A percentile compares a stretch with the other conserved stretches of the same genome.
Evolutionary conservation across 371 early-diverging fungal genomes (phyloP).

Genomic region (Homolaphlyctis polyrhiza): DNA sequence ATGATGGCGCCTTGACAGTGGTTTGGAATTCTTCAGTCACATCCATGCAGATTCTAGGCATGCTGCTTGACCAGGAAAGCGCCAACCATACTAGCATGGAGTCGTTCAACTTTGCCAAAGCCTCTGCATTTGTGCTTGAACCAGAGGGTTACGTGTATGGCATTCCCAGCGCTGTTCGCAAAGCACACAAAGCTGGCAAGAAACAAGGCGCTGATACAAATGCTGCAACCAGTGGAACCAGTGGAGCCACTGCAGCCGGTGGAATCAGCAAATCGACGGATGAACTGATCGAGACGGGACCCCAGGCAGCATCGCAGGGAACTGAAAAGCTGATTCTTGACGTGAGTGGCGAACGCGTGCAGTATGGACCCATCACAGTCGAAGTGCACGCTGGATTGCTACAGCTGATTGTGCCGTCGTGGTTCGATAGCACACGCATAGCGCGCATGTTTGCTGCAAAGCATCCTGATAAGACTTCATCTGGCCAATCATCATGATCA

Average conservation of each 20-base stretch:
- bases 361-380: conserved; percentile 39
- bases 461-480: no score
- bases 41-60: not conserved
- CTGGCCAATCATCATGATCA: no score
- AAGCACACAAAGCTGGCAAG: not conserved
- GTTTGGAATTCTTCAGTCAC: conserved; percentile 21
- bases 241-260: not conserved
- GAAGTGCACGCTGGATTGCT: conserved; percentile 43
- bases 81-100: conserved; percentile 13
- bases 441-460: no score
- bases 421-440: conserved; percentile 48
- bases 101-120: conserved; percentile 21
- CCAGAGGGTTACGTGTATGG: conserved; percentile 19
- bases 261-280: not conserved
- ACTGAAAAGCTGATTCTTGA: conserved; percentile 33
- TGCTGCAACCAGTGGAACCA: not conserved
- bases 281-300: not conserved
- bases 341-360: conserved; percentile 51
- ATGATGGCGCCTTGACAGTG: conserved; percentile 46
- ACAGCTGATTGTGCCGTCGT: conserved; percentile 41
- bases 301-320: not conserved
- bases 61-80: conserved; percentile 12
- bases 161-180: not conserved
- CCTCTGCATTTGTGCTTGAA: conserved; percentile 43
- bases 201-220: not conserved